Base-by-base conservation (phyloP, 768 basidiomycete genomes). In the Agrocybe pediades region DNA sequence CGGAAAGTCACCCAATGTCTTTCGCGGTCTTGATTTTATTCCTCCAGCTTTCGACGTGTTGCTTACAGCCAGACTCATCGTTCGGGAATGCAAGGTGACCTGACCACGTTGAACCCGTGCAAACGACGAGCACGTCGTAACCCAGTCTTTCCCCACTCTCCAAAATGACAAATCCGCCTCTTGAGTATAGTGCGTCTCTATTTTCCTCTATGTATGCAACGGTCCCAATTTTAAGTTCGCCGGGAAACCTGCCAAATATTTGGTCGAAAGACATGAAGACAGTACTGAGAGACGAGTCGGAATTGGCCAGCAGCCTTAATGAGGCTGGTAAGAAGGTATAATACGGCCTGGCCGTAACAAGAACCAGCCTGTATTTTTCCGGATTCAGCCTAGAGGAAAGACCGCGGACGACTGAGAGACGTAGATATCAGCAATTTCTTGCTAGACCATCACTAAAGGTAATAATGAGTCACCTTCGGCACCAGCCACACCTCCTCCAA, bases 91-190 rank as follows among this genome's bases (percentile, higher is more conserved):
- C 66, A 40, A 80, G 54, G 0, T 80, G 78, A 0, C 78, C 83
- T 6, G 65, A 58, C 82, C 82, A 88, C 8, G 58, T 66, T 36
- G 75, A 75, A 2, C 87, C 87, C 0, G 86, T 74, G 0, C 84
- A 78, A 30, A 89, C 66, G 42, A 88, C 73, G 44, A 88, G 77
- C 26, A 77, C 70, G 25, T 79, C 77, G 60, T 84, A 89, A 9
- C 65, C 59, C 13, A 89, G 55, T 15, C 62, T 63, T 41, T 81
- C 74, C 19, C 82, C 83, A 57, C 69, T 67, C 9, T 72, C 72
- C 7, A 90, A 73, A 5, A 77, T 69, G 9, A 88, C 74, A 15
- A 63, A 54, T 2, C 77, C 72, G 0, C 81, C 81, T n/a, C 75
- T 74, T 1, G 64, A 53, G 9, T 59, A 27, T 13, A 45, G 27